Base-by-base conservation (phyloP, 148 eudicot genomes). In the Pouteria glomerata region DNA sequence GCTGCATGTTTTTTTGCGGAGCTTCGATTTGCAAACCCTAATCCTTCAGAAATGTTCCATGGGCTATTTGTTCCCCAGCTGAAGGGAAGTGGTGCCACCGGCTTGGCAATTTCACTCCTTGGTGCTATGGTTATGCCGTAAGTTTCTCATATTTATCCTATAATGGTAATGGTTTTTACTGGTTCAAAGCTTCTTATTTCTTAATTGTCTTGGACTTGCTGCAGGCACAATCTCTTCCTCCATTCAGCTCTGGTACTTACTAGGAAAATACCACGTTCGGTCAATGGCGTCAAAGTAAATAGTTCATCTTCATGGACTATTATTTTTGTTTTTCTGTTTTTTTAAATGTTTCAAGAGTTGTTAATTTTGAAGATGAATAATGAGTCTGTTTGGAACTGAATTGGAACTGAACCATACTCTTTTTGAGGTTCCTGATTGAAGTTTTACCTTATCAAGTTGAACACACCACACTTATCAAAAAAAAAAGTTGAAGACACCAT, bases 101-200 rank as follows among this genome's bases (percentile, higher is more conserved):
- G 87, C 47, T 86, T 88, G 26, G 98, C 98, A 69, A 95, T 95
- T 83, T 95, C 98, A 71, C 89, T 95, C 27, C 96, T 95, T 66
- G 98, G 98, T 64, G 98, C 98, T 58, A 95, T 95, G 98, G 98
- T 94, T 84, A 94, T 94, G 98, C 98, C 97, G 98, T 94, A 81
- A 78, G 98, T 86, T 73, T 73, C 6, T 45, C 58, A 39, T 44
- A 45, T 68, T n/a, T 52, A 31, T 63, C 39, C 15, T 33, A 10
- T 57, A 10, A 19, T 68, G 26, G 44, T 48, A 44, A 14, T 47
- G 24, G 29, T 14, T 57, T 18, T 26, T 60, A 56, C 55, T 53
- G 51, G 19, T 47, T 14, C 29, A 31, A 60, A 52, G 52, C 41
- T 55, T 34, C 47, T 31, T 8, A 16, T 31, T 34, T 68, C 33